Conservation (phyloP, 768 basidiomycete genomes). For the Mycena indigotica region DNA sequence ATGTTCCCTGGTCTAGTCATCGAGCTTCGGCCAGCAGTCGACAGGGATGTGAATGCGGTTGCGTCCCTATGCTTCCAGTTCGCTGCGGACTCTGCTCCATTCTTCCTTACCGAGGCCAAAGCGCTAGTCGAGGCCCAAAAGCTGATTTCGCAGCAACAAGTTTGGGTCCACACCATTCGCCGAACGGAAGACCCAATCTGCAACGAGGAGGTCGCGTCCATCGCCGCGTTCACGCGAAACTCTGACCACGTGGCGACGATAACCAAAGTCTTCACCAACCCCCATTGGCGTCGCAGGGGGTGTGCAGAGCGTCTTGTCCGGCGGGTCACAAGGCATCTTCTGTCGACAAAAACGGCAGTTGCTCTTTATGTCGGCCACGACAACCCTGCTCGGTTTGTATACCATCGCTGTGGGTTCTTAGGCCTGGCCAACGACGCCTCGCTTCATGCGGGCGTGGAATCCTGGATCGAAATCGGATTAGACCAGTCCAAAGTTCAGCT, state of each 20-base stretch:
- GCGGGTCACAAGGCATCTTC: constrained; percentile 57
- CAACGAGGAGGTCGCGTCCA: constrained; percentile 52
- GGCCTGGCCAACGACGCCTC: constrained; percentile 43
- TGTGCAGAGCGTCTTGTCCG: constrained; percentile 67
- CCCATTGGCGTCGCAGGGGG: constrained; percentile 50
- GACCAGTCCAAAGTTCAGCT: constrained; percentile 43
- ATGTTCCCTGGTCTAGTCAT: constrained; percentile 28
- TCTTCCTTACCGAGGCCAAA: constrained; percentile 41
- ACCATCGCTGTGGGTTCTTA: constrained; percentile 65
- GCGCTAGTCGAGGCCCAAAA: constrained; percentile 54
- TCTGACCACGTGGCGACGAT: constrained; percentile 60
- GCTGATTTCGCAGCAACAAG: constrained; percentile 47
- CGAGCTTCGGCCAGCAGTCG: constrained; percentile 47
- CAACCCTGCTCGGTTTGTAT: constrained; percentile 60
- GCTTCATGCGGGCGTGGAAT: constrained; percentile 42
- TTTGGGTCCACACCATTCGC: constrained; percentile 65
- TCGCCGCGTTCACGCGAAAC: constrained; percentile 70
- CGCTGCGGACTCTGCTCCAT: constrained; percentile 59
- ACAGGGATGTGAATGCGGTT: constrained; percentile 40
- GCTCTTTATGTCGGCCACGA: constrained; percentile 68
- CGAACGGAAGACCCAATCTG: constrained; percentile 15
- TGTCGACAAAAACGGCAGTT: constrained; percentile 45
- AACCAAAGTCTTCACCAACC: constrained; percentile 71
- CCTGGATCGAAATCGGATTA: constrained; percentile 60
- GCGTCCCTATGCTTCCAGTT: constrained; percentile 58